These are phyloP conservation scores for Penicillium waksmanii DNA, from an alignment of 495 filamentous ascomycete species.

Conservation along the genomic window DNA sequence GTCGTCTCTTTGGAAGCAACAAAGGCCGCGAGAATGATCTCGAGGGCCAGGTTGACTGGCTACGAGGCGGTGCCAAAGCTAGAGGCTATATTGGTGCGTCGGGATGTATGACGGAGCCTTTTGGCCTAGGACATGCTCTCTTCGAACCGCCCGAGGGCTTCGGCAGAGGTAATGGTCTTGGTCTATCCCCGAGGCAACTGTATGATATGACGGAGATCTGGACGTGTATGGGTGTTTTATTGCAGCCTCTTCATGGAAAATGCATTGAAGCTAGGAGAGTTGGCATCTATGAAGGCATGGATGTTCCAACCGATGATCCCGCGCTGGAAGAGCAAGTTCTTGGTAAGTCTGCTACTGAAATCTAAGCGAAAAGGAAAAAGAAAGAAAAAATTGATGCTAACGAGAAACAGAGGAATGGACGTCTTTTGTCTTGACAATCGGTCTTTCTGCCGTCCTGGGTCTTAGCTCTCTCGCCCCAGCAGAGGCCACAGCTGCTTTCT, in stretches of 20 bases:
- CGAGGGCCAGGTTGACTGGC: slow-evolving; percentile 67
- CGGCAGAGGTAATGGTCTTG: slow-evolving; percentile 59
- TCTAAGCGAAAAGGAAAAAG: not conserved
- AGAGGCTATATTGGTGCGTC: slow-evolving; percentile 36
- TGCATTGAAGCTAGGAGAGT: slow-evolving; percentile 56
- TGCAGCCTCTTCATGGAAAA: slow-evolving; percentile 61
- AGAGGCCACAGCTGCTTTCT: slow-evolving; percentile 49
- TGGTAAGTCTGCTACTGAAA: slow-evolving; percentile 40
- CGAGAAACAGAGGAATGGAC: slow-evolving; percentile 63
- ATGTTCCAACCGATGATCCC: slow-evolving; percentile 50
- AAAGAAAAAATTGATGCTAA: slow-evolving; percentile 30
- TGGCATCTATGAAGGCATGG: slow-evolving; percentile 58
- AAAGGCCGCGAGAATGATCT: slow-evolving; percentile 65
- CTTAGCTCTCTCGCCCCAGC: slow-evolving; percentile 52
- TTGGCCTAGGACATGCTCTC: slow-evolving; percentile 56
- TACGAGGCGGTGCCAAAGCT: slow-evolving; percentile 59
- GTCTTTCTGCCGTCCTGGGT: slow-evolving; percentile 58
- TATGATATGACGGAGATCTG: slow-evolving; percentile 71
- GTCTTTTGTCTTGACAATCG: slow-evolving; percentile 61
- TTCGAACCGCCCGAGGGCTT: slow-evolving; percentile 62
- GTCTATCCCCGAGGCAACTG: slow-evolving; percentile 58
- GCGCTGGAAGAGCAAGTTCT: slow-evolving; percentile 58
- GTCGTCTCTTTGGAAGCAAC: slow-evolving; percentile 64
- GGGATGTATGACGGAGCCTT: slow-evolving; percentile 43
- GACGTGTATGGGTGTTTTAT: slow-evolving; percentile 62